A percentile compares a stretch with the other conserved stretches of the same genome.
Evolutionary conservation across 148 eudicot species (phyloP).

Genomic region (Heliamphora exappendiculata): DNA sequence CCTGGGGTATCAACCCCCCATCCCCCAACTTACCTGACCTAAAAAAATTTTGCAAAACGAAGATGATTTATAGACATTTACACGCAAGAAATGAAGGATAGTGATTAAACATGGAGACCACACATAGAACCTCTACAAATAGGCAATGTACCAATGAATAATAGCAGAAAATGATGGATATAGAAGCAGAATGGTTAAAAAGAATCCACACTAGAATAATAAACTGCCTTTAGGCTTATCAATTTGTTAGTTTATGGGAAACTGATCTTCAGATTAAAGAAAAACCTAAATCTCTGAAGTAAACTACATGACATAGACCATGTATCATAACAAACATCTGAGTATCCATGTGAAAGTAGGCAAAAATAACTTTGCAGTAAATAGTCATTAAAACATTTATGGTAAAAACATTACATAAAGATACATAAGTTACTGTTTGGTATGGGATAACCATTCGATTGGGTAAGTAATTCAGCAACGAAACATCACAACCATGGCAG

Average conservation of each 20-base stretch:
- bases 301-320: neutral
- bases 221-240: neutral
- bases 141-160: constrained; percentile 2
- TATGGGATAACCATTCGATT: no score
- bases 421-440: no score
- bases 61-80: neutral
- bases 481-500: neutral
- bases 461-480: neutral
- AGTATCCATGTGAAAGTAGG: neutral
- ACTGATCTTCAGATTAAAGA: neutral
- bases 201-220: neutral
- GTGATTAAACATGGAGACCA: constrained; percentile 4
- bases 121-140: constrained; percentile 1
- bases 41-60: neutral
- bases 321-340: neutral
- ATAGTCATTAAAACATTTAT: no score
- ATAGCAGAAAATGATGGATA: neutral
- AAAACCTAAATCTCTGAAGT: neutral
- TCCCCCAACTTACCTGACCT: no score
- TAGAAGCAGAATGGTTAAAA: neutral
- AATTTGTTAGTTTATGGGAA: neutral
- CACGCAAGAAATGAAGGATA: constrained; percentile 1
- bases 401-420: no score
- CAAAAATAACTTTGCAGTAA: neutral
- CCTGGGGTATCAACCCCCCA: no score